Base-by-base conservation (phyloP, 2,329 filamentous ascomycete species). In the Xylariaceae sp. region DNA sequence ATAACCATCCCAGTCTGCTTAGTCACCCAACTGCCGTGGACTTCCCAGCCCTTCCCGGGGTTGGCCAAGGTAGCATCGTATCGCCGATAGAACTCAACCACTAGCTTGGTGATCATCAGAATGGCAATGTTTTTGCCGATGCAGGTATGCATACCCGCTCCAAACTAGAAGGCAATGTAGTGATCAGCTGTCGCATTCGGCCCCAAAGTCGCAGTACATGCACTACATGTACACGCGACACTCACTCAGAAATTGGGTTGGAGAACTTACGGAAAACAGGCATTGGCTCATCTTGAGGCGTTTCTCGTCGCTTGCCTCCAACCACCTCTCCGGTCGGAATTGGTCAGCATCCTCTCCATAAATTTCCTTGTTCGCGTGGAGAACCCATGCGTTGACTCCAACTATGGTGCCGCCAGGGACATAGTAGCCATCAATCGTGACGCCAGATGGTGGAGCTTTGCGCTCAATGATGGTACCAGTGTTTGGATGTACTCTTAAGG, bases 1-100 rank as follows among this genome's bases (percentile, higher is more conserved):
- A 45, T 45, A 22, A 42, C 35, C 40, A 42, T 45, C 2, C 16
- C 35, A 4, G 39, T 42, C 19, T 45, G 43, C 19, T 45, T 45
- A 3, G 43, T 45, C 12, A 45, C 43, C 39, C 43, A 45, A 22
- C 39, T 42, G 15, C 35, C 43, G n/a, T 42, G 43, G 28, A 45
- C 19, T 29, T 40, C 41, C 43, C 38, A 45, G 24, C 15, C 19
- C 13, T 35, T 29, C 11, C 32, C 31, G 11, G 38, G 38, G 17
- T 34, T n/a, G 9, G 36, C 39, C 17, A 39, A n/a, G 26, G 17
- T 15, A 11, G 43, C 39, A 28, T 42, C 31, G 17, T 26, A 45
- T 6, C 29, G 26, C 13, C 40, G 9, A 15, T 34, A 39, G 19
- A 39, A 39, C 13, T 39, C 38, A 33, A 39, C 38, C 8, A 39